Evolutionary conservation across 1,284 basidiomycete genomes (phyloP).

Genomic region (Waitea zeae): DNA sequence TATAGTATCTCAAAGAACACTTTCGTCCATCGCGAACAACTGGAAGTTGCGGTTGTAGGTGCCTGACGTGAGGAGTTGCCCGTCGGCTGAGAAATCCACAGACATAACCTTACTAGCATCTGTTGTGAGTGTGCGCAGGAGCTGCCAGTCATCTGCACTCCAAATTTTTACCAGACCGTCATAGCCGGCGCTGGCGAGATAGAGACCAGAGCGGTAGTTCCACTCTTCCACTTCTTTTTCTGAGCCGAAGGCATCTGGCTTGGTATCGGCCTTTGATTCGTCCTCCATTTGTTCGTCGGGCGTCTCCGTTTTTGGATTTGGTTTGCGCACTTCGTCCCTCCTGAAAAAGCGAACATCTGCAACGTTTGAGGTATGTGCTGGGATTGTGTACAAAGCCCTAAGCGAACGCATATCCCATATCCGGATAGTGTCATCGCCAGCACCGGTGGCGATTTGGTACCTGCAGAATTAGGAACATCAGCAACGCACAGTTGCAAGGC

Average conservation of each 20-base stretch:
- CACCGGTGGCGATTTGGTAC: conserved; percentile 92
- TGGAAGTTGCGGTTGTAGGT: conserved; percentile 93
- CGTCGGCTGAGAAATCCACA: conserved; percentile 77
- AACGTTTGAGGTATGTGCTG: conserved; percentile 88
- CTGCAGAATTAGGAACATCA: too few species aligned
- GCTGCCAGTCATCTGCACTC: conserved; percentile 97
- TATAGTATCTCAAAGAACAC: too few species aligned
- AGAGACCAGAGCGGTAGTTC: conserved; percentile 72
- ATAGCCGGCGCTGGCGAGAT: conserved; percentile 88
- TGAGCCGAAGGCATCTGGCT: conserved; percentile 14
- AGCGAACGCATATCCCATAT: conserved; percentile 97
- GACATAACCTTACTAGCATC: conserved; percentile 98
- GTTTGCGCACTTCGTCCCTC: conserved; percentile 19
- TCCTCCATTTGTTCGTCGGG: conserved; percentile 20
- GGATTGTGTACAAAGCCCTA: conserved; percentile 88
- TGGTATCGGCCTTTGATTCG: conserved; percentile 19
- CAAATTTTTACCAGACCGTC: conserved; percentile 93
- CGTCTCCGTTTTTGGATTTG: conserved; percentile 5
- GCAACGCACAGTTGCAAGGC: too few species aligned
- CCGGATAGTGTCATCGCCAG: conserved; percentile 92
- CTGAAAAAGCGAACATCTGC: conserved; percentile 93
- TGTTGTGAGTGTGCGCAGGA: conserved; percentile 75
- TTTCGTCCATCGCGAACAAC: conserved; percentile 61
- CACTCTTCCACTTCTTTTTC: conserved; percentile 29
- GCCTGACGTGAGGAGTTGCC: conserved; percentile 72